Evolutionary conservation across 2,329 filamentous ascomycete genomes (phyloP), one percentile per base, ranked within the genome.

Genomic region (Blastomyces parvus): DNA sequence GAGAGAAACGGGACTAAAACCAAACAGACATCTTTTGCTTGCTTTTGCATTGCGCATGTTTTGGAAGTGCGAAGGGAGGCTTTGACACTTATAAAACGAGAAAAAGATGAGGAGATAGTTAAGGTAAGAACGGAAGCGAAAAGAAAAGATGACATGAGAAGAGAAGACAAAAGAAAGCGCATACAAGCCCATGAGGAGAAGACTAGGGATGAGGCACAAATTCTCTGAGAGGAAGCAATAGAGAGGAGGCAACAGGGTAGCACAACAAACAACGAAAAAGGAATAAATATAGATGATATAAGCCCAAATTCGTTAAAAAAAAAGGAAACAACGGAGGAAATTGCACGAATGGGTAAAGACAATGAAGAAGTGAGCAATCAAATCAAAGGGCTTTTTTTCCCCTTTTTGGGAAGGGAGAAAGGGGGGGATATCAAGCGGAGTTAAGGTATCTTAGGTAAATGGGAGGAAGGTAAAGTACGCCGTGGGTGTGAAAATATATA

Each of bases 101-200:
- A 40, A 68, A 58, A 42, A 59, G 67, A 71, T 73, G 73, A 70
- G 73, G 68, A 65, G 69, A 69, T n/a, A n/a, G n/a, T n/a, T 66
- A 67, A 69, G 65, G 38, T 8, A 60, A 36, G 11, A 48, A 65
- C 64, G 67, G 61, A 64, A 64, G 66, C 44, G 27, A 59, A 67
- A 58, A 64, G 50, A 62, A 30, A 66, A 33, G n/a, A n/a, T n/a
- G n/a, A n/a, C n/a, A n/a, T n/a, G n/a, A n/a, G 61, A 64, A 64
- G 66, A 46, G 27, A 59, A 67, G 57, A 64, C 46, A 62, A 30
- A 66, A 33, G 27, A 30, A 59, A 59, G 4, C 8, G n/a, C 8
- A 48, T 48, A 33, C 33, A 19, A 50, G n/a, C 7, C 46, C 2
- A 17, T 13, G 36, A 17, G 13, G 8, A 27, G 13, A 22, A 44